A percentile compares a stretch with the other conserved stretches of the same genome.
phyloP scores from a whole-genome alignment of 371 early-diverging fungal genomes.

The Zychaea mexicana region DNA sequence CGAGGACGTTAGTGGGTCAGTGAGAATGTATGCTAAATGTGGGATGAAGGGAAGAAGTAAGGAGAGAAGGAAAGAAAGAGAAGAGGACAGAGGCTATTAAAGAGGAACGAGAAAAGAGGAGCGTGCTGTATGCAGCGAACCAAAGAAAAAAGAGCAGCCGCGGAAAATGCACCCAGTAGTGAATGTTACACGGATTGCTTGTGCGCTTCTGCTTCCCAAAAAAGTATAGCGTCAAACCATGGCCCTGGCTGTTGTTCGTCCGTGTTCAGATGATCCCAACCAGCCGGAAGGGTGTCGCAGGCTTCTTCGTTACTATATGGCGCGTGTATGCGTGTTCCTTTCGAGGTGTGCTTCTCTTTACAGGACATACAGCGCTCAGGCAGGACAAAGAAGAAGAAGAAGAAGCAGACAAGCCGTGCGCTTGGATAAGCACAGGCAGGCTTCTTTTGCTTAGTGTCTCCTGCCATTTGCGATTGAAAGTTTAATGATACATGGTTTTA shows the following conservation, averaged over 20 bases:
- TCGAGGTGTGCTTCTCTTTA: no score
- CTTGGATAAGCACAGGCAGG: no score
- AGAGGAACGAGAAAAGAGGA: not conserved
- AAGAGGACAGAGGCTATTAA: not conserved
- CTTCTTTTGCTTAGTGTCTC: no score
- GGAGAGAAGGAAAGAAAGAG: not conserved
- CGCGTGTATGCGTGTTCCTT: no score
- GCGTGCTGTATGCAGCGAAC: not conserved
- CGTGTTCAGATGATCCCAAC: conserved; percentile 1
- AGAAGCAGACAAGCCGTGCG: no score
- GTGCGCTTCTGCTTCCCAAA: not conserved
- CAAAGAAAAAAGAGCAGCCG: not conserved
- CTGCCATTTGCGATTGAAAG: no score
- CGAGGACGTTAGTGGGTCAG: not conserved
- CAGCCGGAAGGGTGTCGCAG: not conserved
- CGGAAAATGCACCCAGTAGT: conserved; percentile 1
- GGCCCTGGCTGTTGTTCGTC: not conserved
- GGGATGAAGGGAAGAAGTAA: not conserved
- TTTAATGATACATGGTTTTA: no score
- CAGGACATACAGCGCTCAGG: no score
- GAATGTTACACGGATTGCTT: conserved; percentile 2
- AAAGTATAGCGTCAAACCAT: not conserved
- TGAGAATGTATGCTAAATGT: not conserved
- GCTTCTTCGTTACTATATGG: not conserved
- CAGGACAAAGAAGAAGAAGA: no score